Percentiles rank a stretch among this genome's conserved stretches.
These are phyloP conservation scores for Hypoxylon crocopeplum DNA, from an alignment of 495 filamentous ascomycete genomes.

Conservation along the genomic window DNA sequence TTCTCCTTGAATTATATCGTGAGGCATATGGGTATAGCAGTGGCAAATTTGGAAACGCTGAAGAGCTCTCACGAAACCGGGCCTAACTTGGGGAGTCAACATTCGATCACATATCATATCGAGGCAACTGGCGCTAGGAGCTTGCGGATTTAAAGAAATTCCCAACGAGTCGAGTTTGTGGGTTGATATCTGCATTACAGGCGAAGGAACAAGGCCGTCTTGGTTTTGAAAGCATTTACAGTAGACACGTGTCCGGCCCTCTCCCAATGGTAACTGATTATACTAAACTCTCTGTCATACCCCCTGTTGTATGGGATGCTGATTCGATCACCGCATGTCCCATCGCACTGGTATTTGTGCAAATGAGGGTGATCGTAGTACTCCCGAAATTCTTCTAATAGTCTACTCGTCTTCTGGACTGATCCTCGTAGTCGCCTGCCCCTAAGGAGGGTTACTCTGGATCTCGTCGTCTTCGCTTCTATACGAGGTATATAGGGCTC, in stretches of 20 bases:
- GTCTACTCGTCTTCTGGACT: too few species aligned
- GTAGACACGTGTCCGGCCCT: slow-evolving; percentile 3
- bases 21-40: slow-evolving; percentile 5
- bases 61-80: background rate
- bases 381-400: too few species aligned
- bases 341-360: too few species aligned
- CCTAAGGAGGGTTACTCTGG: too few species aligned
- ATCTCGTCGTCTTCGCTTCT: too few species aligned
- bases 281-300: too few species aligned
- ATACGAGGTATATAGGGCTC: too few species aligned
- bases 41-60: slow-evolving; percentile 25
- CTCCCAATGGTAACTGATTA: too few species aligned
- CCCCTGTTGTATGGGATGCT: too few species aligned
- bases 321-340: too few species aligned
- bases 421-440: too few species aligned
- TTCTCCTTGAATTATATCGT: slow-evolving; percentile 10
- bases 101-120: slow-evolving; percentile 19
- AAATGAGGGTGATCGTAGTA: too few species aligned
- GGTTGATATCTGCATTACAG: slow-evolving; percentile 26
- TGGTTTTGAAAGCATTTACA: slow-evolving; percentile 25
- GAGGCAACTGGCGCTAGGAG: slow-evolving; percentile 30
- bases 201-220: slow-evolving; percentile 9
- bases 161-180: background rate
- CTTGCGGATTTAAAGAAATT: slow-evolving; percentile 12
- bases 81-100: background rate